phyloP scores from a whole-genome alignment of 108 stramenopile species.

The Nitzschia sp. region DNA sequence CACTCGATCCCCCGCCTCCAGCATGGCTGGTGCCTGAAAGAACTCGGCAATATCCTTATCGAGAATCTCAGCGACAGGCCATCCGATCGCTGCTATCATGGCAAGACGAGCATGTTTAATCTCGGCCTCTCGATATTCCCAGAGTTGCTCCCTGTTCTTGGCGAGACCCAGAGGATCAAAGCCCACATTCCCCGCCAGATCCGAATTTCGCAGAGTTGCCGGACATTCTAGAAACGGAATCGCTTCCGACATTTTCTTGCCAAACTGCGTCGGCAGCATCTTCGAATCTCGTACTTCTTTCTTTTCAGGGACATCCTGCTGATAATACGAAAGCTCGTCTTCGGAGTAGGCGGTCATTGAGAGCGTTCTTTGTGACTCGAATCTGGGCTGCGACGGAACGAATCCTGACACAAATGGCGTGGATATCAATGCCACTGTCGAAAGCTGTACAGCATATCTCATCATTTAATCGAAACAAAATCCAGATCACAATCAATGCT shows the following conservation, averaged over 20 bases:
- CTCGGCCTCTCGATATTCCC: constrained; percentile 79
- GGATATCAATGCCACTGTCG: neutral
- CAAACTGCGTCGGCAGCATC: constrained; percentile 16
- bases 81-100: constrained; percentile 86
- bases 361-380: neutral
- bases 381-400: neutral
- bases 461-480: too few species aligned
- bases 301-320: neutral
- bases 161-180: constrained; percentile 89
- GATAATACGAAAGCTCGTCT: neutral
- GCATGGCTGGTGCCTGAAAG: constrained; percentile 42
- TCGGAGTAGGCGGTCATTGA: constrained; percentile 4
- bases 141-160: constrained; percentile 48
- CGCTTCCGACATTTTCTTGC: constrained; percentile 49
- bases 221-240: constrained; percentile 75
- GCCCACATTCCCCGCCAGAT: constrained; percentile 81
- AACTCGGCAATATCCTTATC: constrained; percentile 64
- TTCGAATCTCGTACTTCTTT: neutral
- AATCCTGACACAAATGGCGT: neutral
- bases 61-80: constrained; percentile 79
- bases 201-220: constrained; percentile 33
- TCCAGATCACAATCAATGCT: too few species aligned
- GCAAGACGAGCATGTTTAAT: constrained; percentile 88
- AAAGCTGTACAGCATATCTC: neutral
- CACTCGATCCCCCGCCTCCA: constrained; percentile 68